Evolutionary conservation across 768 basidiomycete genomes (phyloP), one percentile per base, ranked within the genome.

Genomic region (Lentinus tigrinus): DNA sequence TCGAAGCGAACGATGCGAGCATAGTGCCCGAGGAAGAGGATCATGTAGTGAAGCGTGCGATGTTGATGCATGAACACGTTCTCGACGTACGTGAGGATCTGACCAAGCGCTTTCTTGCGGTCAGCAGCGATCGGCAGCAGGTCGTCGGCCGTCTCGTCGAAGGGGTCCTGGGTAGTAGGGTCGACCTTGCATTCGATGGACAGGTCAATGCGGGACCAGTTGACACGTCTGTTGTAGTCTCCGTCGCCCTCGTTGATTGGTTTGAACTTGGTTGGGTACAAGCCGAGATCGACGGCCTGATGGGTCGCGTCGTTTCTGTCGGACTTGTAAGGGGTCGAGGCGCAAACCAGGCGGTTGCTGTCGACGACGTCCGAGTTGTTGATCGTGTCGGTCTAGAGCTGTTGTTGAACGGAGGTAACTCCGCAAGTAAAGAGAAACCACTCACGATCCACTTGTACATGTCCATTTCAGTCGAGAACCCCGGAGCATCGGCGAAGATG

Each of bases 201-300:
- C 2, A 56, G 37, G 11, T 56, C 54, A 27, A 56, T 24, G 0
- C 10, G 23, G 7, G 47, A 48, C 54, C 54, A 56, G 14, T 49
- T n/a, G 9, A 26, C 34, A 86, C 27, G 23, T 57, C 52, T 2
- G 27, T 27, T 10, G 4, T n/a, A 7, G 14, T 16, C 26, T 2
- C 27, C 16, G 28, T 26, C 24, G 46, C n/a, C 16, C 23, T 24
- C 19, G 11, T 31, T 31, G 31, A 31, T 31, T 11, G 44, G 44
- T 3, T 3, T 23, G 23, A 14, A 23, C 4, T 47, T 11, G 4
- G n/a, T 13, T 10, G 44, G 53, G 26, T 55, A 55, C 26, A 55
- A 11, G 21, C 54, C 54, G 24, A 40, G 34, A 34, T 54, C 52
- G 0, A 48, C 47, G 4, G 54, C 37, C n/a, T 48, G 36, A 9